Conservation (phyloP, 2,329 filamentous ascomycete genomes). For the Ceratocystis albifundus region DNA sequence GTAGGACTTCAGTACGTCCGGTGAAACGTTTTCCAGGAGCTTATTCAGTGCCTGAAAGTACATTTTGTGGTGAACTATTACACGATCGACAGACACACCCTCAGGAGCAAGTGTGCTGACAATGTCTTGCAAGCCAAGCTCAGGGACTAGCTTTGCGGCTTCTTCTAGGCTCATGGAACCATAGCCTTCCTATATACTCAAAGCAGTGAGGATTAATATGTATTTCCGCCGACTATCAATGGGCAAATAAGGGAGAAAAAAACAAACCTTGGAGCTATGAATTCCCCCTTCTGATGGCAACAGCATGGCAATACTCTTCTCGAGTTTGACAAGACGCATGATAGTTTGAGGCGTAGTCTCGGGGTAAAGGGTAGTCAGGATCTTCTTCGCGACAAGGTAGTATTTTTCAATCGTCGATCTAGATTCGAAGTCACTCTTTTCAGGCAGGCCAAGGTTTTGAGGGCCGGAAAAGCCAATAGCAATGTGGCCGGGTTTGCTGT, state of each 20-base stretch:
- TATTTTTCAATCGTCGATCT: conserved; percentile 43
- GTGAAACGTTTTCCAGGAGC: conserved; percentile 43
- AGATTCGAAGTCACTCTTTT: conserved; percentile 50
- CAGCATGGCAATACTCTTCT: conserved; percentile 48
- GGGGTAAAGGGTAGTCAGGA: conserved; percentile 29
- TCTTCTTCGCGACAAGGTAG: conserved; percentile 27
- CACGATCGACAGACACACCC: conserved; percentile 32
- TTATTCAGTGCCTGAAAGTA: conserved; percentile 48
- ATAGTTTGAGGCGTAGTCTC: conserved; percentile 34
- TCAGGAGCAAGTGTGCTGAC: conserved; percentile 37
- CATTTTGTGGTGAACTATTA: conserved; percentile 49
- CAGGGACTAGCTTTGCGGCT: conserved; percentile 43
- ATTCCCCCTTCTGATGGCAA: conserved; percentile 33
- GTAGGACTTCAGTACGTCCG: conserved; percentile 49
- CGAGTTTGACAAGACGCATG: conserved; percentile 40
- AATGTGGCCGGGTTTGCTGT: conserved; percentile 32
- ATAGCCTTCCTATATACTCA: too few species aligned
- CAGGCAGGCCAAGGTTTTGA: conserved; percentile 47
- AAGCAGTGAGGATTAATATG: too few species aligned
- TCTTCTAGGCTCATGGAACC: conserved; percentile 42
- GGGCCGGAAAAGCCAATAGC: conserved; percentile 35
- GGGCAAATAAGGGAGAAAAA: too few species aligned
- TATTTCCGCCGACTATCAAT: too few species aligned
- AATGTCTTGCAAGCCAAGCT: conserved; percentile 43
- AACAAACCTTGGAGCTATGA: too few species aligned